Base-by-base conservation (phyloP, 2,329 filamentous ascomycete species). In the Lecanicillium sp. region DNA sequence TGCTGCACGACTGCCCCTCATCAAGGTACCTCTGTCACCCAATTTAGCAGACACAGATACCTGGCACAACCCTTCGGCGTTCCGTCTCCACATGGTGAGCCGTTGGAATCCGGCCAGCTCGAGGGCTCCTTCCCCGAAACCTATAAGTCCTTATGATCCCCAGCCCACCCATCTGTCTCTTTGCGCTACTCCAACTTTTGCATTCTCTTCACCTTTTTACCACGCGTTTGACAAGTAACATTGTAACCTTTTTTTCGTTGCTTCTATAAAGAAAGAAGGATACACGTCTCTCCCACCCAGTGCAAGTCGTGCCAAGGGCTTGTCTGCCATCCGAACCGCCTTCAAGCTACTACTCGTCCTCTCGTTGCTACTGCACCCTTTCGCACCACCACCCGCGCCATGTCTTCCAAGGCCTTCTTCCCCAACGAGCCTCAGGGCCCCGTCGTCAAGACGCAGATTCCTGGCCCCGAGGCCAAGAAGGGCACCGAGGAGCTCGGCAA, bases 401-500 rank as follows among this genome's bases (percentile, higher is more conserved):
- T 56, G 43, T 54, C 58, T 30, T 55, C 59, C 25, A 60, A 56
- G 48, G 50, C 59, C 16, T 68, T 71, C 48, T 59, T 66, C 45
- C 50, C 59, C 29, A 63, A 63, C 40, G 75, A 79, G 62, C 74
- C 74, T 31, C 58, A 64, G 19, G 65, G 55, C 18, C 75, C 75
- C 19, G 53, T 64, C 4, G 55, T 78, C 51, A 73, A 73, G 64
- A 74, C 71, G 17, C 61, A 65, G 33, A 83, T 94, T 41, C 87
- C 87, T 1, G 87, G 87, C 1, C 86, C 86, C 28, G 74, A 80
- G 65, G 79, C 80, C 60, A 72, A 79, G 65, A 73, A 78, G 51
- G 73, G 75, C 36, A 78, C 84, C 46, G 68, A 78, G 45, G 76
- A 86, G 58, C 73, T 94, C 45, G 68, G 83, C 62, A 68, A 80